Evolutionary conservation across 805 yeast genomes (phyloP).

Genomic region (Phaffomyces opuntiae): DNA sequence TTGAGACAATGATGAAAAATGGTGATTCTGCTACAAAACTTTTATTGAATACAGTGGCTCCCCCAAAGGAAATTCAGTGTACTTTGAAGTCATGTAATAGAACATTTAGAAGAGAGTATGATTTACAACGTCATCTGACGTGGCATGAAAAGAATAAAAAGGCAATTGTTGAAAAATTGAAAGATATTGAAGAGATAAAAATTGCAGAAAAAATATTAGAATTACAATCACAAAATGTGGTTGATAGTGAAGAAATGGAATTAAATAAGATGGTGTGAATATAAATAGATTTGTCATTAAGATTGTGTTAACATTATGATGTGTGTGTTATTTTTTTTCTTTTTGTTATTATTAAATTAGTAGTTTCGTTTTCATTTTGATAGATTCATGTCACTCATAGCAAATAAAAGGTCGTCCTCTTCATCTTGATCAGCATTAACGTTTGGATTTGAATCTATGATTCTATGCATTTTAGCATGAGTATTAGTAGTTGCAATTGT

Average conservation of each 20-base stretch:
- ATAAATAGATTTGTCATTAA: no score
- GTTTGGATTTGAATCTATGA: constrained; percentile 1
- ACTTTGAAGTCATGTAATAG: constrained; percentile 45
- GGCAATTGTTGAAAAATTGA: neutral
- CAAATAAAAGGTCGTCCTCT: constrained; percentile 60
- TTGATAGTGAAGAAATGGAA: neutral
- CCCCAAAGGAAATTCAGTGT: constrained; percentile 34
- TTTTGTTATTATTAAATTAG: neutral
- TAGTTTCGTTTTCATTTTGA: constrained; percentile 10
- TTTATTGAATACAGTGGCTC: constrained; percentile 26
- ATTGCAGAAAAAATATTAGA: neutral
- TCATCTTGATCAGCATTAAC: constrained; percentile 35
- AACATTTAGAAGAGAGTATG: constrained; percentile 42
- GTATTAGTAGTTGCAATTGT: constrained; percentile 25
- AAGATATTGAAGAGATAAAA: constrained; percentile 2
- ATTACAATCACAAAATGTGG: neutral
- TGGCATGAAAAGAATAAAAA: constrained; percentile 40
- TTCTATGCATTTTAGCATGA: constrained; percentile 24
- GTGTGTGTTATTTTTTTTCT: neutral
- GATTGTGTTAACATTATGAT: no score
- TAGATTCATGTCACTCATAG: constrained; percentile 70
- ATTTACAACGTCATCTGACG: constrained; percentile 40
- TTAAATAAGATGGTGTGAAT: no score
- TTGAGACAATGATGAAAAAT: constrained; percentile 20
- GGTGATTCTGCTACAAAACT: constrained; percentile 24